These are phyloP conservation scores for Amaranthus hypochondriacus DNA, from an alignment of 148 eudicot species.

Conservation along the genomic window DNA sequence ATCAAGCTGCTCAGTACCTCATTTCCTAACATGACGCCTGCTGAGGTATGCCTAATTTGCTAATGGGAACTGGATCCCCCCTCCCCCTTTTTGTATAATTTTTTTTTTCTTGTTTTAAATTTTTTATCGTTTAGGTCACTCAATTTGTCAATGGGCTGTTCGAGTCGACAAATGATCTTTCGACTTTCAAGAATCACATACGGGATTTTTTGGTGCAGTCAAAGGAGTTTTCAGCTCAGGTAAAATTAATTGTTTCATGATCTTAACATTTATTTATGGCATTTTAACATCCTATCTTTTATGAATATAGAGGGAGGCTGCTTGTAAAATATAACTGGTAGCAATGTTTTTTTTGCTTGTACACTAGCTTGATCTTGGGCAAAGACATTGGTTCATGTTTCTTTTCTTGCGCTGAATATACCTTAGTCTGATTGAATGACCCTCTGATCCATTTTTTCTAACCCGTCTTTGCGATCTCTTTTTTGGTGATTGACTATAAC, in stretches of 20 bases:
- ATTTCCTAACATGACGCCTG: slow-evolving; percentile 85
- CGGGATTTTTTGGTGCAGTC: slow-evolving; percentile 96
- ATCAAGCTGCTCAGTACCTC: slow-evolving; percentile 82
- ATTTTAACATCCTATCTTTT: not conserved
- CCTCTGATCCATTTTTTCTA: too few species aligned
- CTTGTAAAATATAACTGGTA: not conserved
- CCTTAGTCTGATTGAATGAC: too few species aligned
- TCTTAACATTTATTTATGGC: slow-evolving; percentile 2
- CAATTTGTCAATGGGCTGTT: slow-evolving; percentile 86
- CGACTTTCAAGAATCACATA: slow-evolving; percentile 88
- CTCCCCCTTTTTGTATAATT: not conserved
- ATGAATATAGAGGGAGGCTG: not conserved
- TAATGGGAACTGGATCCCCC: not conserved
- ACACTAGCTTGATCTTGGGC: not conserved
- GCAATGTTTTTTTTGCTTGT: not conserved
- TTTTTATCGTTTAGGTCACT: slow-evolving; percentile 52
- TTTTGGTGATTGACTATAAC: too few species aligned
- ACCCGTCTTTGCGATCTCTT: too few species aligned
- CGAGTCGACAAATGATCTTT: slow-evolving; percentile 66
- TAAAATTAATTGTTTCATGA: slow-evolving; percentile 16
- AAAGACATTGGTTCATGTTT: not conserved
- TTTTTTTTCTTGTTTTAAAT: not conserved
- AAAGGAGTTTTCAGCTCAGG: slow-evolving; percentile 98
- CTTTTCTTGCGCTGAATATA: not conserved
- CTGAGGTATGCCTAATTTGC: slow-evolving; percentile 51